phyloP scores from a whole-genome alignment of 1,284 basidiomycete species.

The Fomitopsis schrenkii region DNA sequence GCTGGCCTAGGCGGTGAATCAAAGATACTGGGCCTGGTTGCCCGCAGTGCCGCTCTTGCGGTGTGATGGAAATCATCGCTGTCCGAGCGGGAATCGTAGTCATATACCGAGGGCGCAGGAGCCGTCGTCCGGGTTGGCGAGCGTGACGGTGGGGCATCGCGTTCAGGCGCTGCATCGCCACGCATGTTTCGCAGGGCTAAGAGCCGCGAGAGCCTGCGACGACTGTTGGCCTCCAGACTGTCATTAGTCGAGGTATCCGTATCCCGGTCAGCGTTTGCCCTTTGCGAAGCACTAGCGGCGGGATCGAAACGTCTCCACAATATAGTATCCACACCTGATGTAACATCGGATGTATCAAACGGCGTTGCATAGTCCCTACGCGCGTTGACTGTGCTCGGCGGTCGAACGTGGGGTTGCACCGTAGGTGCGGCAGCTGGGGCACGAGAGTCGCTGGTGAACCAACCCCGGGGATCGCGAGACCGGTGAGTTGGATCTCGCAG shows the following conservation, averaged over 20 bases:
- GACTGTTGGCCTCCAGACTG: not conserved
- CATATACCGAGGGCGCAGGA: not conserved
- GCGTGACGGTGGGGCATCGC: not conserved
- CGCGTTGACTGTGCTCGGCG: not conserved
- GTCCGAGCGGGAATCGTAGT: not conserved
- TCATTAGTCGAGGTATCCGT: not conserved
- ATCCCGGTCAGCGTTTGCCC: too few relatives aligned
- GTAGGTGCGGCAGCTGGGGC: not conserved
- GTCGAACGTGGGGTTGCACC: not conserved
- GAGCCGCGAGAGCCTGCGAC: not conserved
- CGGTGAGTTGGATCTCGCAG: too few relatives aligned
- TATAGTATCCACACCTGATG: too few relatives aligned
- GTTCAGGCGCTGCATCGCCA: not conserved
- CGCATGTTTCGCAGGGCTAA: not conserved
- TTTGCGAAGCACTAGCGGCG: too few relatives aligned
- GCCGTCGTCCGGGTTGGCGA: not conserved
- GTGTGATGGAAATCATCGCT: not conserved
- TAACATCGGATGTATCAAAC: too few relatives aligned
- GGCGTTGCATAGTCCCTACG: not conserved
- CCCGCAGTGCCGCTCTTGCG: slow-evolving; percentile 2
- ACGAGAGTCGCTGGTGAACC: not conserved
- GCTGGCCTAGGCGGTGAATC: not conserved
- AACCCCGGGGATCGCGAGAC: not conserved
- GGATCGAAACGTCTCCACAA: too few relatives aligned
- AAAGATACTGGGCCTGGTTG: not conserved